Conservation (phyloP, 306 rosid species). For the Hippophae gyantsensis region DNA sequence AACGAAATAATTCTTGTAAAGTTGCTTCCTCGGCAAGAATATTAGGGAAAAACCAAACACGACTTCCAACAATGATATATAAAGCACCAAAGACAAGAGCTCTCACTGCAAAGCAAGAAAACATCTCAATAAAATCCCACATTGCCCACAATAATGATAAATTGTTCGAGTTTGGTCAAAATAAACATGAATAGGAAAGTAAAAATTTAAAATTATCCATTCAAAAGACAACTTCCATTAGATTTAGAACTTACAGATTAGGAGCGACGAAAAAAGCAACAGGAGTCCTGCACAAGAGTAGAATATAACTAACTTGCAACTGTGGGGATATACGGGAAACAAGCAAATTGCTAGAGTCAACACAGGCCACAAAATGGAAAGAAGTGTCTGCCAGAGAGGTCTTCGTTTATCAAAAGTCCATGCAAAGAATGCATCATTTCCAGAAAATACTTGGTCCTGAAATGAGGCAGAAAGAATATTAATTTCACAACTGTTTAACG, state of each 20-base stretch:
- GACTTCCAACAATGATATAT: constrained; percentile 66
- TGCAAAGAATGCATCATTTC: constrained; percentile 90
- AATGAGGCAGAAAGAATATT: constrained; percentile 20
- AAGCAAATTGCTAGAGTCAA: constrained; percentile 92
- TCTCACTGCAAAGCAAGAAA: constrained; percentile 55
- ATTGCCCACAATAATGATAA: constrained; percentile 3
- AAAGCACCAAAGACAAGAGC: constrained; percentile 59
- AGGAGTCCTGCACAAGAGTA: constrained; percentile 93
- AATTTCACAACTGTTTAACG: constrained; percentile 13
- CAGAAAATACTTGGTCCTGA: constrained; percentile 93
- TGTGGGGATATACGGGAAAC: constrained; percentile 96
- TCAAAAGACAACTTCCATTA: background rate
- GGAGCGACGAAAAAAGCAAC: constrained; percentile 71
- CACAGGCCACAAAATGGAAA: constrained; percentile 96
- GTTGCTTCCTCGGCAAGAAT: constrained; percentile 98
- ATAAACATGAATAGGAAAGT: too few relatives aligned
- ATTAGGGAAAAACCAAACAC: constrained; percentile 94
- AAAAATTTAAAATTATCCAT: too few relatives aligned
- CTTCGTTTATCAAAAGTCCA: constrained; percentile 89
- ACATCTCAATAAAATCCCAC: background rate
- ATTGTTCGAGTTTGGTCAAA: background rate
- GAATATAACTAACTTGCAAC: constrained; percentile 84
- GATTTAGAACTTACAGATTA: constrained; percentile 50
- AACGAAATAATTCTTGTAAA: constrained; percentile 80
- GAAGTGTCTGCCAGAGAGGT: constrained; percentile 99